Evolutionary conservation across 2,329 filamentous ascomycete species (phyloP).

Genomic region (Pyrenochaeta sp.): DNA sequence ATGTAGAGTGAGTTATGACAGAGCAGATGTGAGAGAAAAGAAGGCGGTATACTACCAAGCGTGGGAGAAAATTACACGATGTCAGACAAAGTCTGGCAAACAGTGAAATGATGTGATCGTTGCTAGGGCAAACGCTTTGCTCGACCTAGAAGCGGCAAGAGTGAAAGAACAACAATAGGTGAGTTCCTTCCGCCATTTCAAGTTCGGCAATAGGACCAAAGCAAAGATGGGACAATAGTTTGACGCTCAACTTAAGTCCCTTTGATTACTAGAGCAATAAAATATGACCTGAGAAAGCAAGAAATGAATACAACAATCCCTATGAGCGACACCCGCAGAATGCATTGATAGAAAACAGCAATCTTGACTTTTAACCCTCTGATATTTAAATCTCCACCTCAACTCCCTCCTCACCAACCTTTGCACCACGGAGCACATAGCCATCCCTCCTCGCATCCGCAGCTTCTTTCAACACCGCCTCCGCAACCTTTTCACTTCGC

Average conservation of each 20-base stretch:
- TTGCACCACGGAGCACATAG: conserved; percentile 40
- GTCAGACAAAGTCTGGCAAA: not conserved
- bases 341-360: too few species aligned
- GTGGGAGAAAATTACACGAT: too few species aligned
- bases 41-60: too few species aligned
- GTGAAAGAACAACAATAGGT: conserved; percentile 1
- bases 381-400: conserved; percentile 8
- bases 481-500: conserved; percentile 28
- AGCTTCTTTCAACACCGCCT: conserved; percentile 37
- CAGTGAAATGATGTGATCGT: not conserved
- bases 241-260: too few species aligned
- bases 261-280: too few species aligned
- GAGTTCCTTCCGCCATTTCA: too few species aligned
- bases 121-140: not conserved
- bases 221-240: too few species aligned
- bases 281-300: too few species aligned
- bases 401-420: conserved; percentile 40
- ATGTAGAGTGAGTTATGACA: not conserved
- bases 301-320: too few species aligned
- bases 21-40: too few species aligned
- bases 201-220: too few species aligned
- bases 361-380: not conserved
- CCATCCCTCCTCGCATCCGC: conserved; percentile 38
- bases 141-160: not conserved
- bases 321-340: too few species aligned